Evolutionary conservation across 2,329 filamentous ascomycete species (phyloP), one percentile per base, ranked within the genome.

Genomic region (Arthrobotrys sinensis): DNA sequence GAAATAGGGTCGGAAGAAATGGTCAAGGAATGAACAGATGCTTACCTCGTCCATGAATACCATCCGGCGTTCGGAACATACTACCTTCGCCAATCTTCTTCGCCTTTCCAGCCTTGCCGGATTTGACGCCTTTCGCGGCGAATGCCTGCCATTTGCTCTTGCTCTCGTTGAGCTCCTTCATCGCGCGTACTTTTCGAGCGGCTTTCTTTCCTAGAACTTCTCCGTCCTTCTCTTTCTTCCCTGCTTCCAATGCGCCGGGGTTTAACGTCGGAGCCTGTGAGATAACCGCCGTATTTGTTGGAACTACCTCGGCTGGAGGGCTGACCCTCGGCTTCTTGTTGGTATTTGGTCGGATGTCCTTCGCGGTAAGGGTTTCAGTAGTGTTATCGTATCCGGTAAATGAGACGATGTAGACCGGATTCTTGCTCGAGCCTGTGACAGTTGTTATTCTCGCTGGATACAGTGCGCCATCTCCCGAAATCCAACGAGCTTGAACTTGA

Each of bases 61-160:
- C 91, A 36, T 97, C 94, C 0, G 94, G 93, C 1, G 94, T 97
- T 55, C 94, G 91, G 84, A 97, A 97, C 94, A 97, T 97, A 87
- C 93, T 97, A 60, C 97, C 93, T 85, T 97, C 97, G 86, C 95
- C 95, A 24, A 84, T 84, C 67, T 85, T 85, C 48, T 86, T 85
- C 3, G 85, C 81, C 84, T 91, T 91, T 80, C 87, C 89, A 80
- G 90, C 86, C 83, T 93, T 94, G 55, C 88, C 89, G 4, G 75
- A 43, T 83, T 90, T 90, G 76, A 82, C 81, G 8, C 87, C 87
- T 84, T 96, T 97, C 82, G 88, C 87, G 80, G 90, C 92, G 84
- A 97, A 99, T 80, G 96, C 93, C 83, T 97, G 92, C 96, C 96
- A 99, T 83, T 96, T 97, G 83, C 86, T 92, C 87, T 97, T 97